phyloP scores from a whole-genome alignment of 2,329 filamentous ascomycete genomes.

The Fusarium protoensiforme region DNA sequence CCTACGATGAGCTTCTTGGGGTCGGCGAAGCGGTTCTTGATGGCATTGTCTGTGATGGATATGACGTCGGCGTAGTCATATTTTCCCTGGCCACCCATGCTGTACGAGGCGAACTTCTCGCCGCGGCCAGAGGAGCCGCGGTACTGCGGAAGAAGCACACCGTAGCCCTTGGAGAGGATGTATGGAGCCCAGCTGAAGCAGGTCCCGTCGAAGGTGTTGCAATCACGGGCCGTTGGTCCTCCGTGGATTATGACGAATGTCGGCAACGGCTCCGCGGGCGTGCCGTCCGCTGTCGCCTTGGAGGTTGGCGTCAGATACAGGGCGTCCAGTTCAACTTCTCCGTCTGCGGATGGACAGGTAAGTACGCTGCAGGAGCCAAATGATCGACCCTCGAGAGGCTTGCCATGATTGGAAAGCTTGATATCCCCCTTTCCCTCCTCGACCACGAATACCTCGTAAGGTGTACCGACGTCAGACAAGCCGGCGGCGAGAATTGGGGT shows the following conservation, averaged over 20 bases:
- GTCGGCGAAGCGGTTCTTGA: slow-evolving; percentile 47
- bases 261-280: not conserved
- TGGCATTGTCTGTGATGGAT: slow-evolving; percentile 46
- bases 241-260: slow-evolving; percentile 28
- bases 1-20: slow-evolving; percentile 46
- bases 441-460: slow-evolving; percentile 23
- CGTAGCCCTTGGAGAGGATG: slow-evolving; percentile 50
- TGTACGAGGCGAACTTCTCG: slow-evolving; percentile 46
- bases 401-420: slow-evolving; percentile 22
- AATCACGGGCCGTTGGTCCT: slow-evolving; percentile 17
- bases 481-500: slow-evolving; percentile 5
- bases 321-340: slow-evolving; percentile 22
- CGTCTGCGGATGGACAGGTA: slow-evolving; percentile 18
- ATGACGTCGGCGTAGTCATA: slow-evolving; percentile 52
- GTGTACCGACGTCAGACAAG: slow-evolving; percentile 35
- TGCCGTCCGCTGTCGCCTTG: not conserved
- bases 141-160: slow-evolving; percentile 52
- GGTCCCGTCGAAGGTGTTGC: slow-evolving; percentile 41
- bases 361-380: slow-evolving; percentile 16
- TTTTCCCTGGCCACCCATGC: slow-evolving; percentile 44
- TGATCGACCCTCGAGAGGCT: not conserved
- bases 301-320: slow-evolving; percentile 12
- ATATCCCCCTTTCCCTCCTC: not conserved
- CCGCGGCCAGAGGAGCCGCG: slow-evolving; percentile 50
- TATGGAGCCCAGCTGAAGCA: slow-evolving; percentile 43